Base-by-base conservation (phyloP, 73 alveolate species). In the Paramecium tetraurelia region DNA sequence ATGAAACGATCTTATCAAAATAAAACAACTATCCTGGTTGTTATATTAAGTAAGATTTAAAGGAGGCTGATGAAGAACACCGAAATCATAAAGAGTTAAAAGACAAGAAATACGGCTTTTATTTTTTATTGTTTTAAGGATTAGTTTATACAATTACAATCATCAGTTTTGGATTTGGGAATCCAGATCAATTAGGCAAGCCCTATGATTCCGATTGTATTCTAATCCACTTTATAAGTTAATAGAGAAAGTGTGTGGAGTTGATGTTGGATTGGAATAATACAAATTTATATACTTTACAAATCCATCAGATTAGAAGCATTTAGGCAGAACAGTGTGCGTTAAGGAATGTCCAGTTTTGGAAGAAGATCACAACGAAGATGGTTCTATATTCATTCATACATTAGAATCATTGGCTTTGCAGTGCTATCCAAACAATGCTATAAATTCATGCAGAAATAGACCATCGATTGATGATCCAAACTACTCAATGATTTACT, bases 401-500 rank as follows among this genome's bases (percentile, higher is more conserved):
- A 38, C 12, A 5, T n/a, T 35, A 72, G 86, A 72, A 33, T 72
- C 86, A 18, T 36, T 72, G 31, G 33, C 14, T 3, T 72, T 72
- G 35, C 6, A 72, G 35, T 72, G 86, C 22, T 40, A 35, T 72
- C 86, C 63, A 72, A 72, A 72, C 40, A 35, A 20, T 2, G 29
- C 40, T 5, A 72, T 72, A 16, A 72, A 43, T 72, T 72, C 57
- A 12, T 72, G 86, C 59, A 40, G 59, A 36, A 72, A 72, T 72
- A 35, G 86, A 72, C 86, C 86, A 72, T 33, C 57, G 1, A 40
- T 72, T 72, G 59, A 72, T 20, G 86, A 72, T 35, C 86, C 86
- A 3, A 43, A 20, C 5, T 72, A 36, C n/a, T 33, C 59, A 16
- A 72, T 40, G 59, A 7, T 36, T 3, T 72, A 72, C n/a, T 72